A percentile compares a stretch with the other conserved stretches of the same genome.
Conservation (phyloP, 1,139 yeast genomes). For the Saccharomyces uvarum region DNA sequence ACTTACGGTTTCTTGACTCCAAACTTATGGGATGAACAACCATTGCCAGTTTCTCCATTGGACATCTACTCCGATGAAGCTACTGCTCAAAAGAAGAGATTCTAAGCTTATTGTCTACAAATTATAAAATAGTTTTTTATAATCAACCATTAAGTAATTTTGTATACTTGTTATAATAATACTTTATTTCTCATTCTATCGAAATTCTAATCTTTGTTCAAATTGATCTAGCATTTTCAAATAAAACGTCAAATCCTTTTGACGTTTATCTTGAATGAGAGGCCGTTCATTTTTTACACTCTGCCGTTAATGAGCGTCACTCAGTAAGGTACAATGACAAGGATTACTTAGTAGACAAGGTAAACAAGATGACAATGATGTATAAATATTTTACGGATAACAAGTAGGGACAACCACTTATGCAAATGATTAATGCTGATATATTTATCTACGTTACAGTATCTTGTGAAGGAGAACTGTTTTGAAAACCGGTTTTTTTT, state of each 20-base stretch:
- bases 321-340: background rate
- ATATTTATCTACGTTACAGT: background rate
- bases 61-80: conserved; percentile 88
- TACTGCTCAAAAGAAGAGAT: conserved; percentile 67
- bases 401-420: conserved; percentile 12
- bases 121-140: conserved; percentile 4
- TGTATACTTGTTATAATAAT: conserved; percentile 5
- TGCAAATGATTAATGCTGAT: conserved; percentile 1
- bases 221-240: background rate
- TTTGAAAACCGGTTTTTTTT: background rate
- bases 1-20: conserved; percentile 99
- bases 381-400: background rate
- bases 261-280: background rate
- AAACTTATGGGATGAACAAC: conserved; percentile 89
- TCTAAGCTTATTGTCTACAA: conserved; percentile 28
- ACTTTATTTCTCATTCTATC: background rate
- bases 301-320: background rate
- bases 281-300: background rate
- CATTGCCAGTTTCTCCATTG: conserved; percentile 85
- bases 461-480: background rate
- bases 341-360: background rate
- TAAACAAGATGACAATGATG: background rate
- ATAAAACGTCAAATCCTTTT: background rate
- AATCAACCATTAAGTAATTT: conserved; percentile 6
- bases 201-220: background rate